phyloP scores from a whole-genome alignment of 2,329 filamentous ascomycete species.

The Aureobasidium melanogenum region DNA sequence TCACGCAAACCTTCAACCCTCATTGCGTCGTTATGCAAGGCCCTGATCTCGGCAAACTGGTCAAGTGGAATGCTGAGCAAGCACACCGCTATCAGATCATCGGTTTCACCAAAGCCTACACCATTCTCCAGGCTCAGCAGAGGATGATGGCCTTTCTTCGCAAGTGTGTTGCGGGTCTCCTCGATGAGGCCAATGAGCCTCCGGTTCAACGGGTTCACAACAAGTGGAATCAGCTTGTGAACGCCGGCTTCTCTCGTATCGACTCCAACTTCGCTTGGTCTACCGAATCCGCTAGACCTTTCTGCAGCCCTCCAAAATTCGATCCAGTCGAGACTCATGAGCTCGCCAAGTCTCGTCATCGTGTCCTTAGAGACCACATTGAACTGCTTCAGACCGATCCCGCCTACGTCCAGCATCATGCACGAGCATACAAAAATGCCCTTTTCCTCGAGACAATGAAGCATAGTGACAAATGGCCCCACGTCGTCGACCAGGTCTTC shows the following conservation, averaged over 20 bases:
- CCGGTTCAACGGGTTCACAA: not conserved
- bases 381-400: not conserved
- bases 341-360: not conserved
- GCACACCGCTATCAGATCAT: conserved; percentile 14
- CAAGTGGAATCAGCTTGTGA: not conserved
- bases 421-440: not conserved
- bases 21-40: conserved; percentile 15
- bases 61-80: conserved; percentile 7
- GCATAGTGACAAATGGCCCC: not conserved
- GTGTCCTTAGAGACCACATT: not conserved
- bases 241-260: not conserved
- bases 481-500: not conserved
- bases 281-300: not conserved
- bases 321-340: not conserved
- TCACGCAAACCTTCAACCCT: not conserved
- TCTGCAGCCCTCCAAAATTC: not conserved
- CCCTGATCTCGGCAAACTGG: conserved; percentile 8
- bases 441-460: not conserved
- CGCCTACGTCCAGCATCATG: not conserved
- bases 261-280: not conserved
- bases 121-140: not conserved
- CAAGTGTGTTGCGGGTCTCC: not conserved
- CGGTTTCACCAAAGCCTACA: conserved; percentile 13
- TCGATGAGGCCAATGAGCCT: not conserved
- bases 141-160: conserved; percentile 7